Conservation (phyloP, 164 flowering plant genomes). For the Umbilicus rupestris region DNA sequence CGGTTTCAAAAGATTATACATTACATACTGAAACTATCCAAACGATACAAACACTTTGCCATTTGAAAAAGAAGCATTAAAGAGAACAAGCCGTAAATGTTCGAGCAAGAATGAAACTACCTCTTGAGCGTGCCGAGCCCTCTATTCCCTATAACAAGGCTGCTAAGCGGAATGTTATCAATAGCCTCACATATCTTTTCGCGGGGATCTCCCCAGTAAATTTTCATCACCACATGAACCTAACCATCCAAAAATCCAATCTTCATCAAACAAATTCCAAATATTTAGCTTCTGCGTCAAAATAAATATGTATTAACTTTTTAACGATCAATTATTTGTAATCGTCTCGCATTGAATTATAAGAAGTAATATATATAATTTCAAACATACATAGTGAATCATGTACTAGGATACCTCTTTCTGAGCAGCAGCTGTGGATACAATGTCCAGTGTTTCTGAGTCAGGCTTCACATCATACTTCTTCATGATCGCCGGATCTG, state of each 20-base stretch:
- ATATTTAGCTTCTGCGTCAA: background rate
- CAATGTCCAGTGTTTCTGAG: slow-evolving; percentile 60
- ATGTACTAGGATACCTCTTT: slow-evolving; percentile 41
- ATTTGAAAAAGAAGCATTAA: too few species aligned
- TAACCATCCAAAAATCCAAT: slow-evolving; percentile 16
- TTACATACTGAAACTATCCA: too few species aligned
- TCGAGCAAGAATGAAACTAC: too few species aligned
- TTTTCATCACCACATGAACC: slow-evolving; percentile 67
- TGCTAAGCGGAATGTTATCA: slow-evolving; percentile 58
- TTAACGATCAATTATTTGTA: too few species aligned
- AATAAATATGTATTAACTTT: too few species aligned
- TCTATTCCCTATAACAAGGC: slow-evolving; percentile 74
- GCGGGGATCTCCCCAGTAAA: slow-evolving; percentile 92
- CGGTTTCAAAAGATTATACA: too few species aligned
- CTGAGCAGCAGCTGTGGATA: slow-evolving; percentile 34
- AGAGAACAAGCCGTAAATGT: too few species aligned
- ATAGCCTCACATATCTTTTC: slow-evolving; percentile 82
- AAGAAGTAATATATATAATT: too few species aligned
- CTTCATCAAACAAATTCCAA: background rate
- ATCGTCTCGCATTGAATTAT: too few species aligned
- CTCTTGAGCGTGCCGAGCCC: slow-evolving; percentile 82
- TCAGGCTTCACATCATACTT: slow-evolving; percentile 72
- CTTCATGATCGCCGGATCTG: slow-evolving; percentile 46
- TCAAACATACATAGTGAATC: background rate
- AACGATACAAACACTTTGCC: too few species aligned